Evolutionary conservation across 2,329 filamentous ascomycete genomes (phyloP), one percentile per base, ranked within the genome.

Genomic region (Fusarium foetens): DNA sequence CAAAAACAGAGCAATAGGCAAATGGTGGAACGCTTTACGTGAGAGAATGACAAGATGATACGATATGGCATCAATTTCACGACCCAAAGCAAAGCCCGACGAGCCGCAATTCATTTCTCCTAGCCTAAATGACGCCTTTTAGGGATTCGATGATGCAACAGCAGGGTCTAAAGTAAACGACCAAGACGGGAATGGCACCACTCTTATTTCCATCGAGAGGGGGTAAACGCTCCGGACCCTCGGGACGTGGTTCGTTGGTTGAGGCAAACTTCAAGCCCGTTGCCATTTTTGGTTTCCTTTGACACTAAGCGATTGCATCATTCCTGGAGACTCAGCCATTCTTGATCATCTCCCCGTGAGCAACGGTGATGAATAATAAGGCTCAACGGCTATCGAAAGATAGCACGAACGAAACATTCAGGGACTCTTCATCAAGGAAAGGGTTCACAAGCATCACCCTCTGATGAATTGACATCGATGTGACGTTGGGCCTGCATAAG

Each of bases 121-220:
- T 63, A 73, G 62, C 41, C 36, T 62, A 17, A 51, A 76, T 76
- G 64, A 55, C 73, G 71, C 61, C 60, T 76, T 77, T 45, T 53
- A 58, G 55, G 58, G 63, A 63, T 69, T 17, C 11, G 21, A 46
- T 76, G 66, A 74, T 76, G 71, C 42, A n/a, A 76, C n/a, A 25
- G n/a, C 49, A 39, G 48, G 58, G 60, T 48, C 54, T 64, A 57
- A 51, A 51, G 45, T 33, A 17, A 16, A 38, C 48, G 39, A 43
- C 33, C 23, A 33, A 59, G 49, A 52, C 25, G 29, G 61, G 53
- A 48, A 63, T 60, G 43, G 60, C 57, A 54, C 66, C 61, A 72
- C 60, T 66, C 65, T 61, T 58, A 42, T 60, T 57, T 36, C 42
- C n/a, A 35, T 39, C 6, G 31, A 43, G 29, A 33, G 49, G 53